Evolutionary conservation across 2,329 filamentous ascomycete species (phyloP).

Genomic region (Calonectria pseudoreteaudii): DNA sequence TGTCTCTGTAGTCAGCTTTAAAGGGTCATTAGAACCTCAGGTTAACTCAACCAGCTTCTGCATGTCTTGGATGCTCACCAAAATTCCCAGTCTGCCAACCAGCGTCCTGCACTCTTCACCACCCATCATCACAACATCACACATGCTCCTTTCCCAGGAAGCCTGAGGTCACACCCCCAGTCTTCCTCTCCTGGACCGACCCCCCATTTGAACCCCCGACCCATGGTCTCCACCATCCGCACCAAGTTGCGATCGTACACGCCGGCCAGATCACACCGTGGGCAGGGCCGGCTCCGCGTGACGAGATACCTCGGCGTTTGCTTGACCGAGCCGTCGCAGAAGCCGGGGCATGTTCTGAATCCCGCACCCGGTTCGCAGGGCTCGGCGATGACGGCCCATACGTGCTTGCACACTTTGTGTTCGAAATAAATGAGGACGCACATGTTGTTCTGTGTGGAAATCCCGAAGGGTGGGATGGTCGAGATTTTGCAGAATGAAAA

Average conservation of each 20-base stretch:
- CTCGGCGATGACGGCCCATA: slow-evolving; percentile 61
- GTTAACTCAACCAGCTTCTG: background rate
- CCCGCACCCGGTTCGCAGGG: slow-evolving; percentile 63
- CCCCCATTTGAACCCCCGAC: slow-evolving; percentile 61
- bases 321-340: slow-evolving; percentile 54
- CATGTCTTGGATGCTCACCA: background rate
- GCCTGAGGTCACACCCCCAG: slow-evolving; percentile 51
- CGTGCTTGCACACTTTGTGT: slow-evolving; percentile 63
- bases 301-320: slow-evolving; percentile 49
- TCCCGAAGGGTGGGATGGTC: too few species aligned
- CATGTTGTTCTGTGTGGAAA: slow-evolving; percentile 49
- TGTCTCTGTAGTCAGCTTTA: background rate
- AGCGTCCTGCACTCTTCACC: background rate
- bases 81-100: background rate
- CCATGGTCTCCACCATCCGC: slow-evolving; percentile 59
- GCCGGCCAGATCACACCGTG: slow-evolving; percentile 53
- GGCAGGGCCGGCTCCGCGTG: slow-evolving; percentile 55
- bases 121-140: slow-evolving; percentile 48
- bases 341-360: slow-evolving; percentile 60
- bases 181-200: slow-evolving; percentile 55
- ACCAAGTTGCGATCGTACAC: slow-evolving; percentile 61
- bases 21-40: background rate
- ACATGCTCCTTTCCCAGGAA: slow-evolving; percentile 39
- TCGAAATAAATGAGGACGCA: slow-evolving; percentile 61
- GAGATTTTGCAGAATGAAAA: too few species aligned